Evolutionary conservation across 2,329 filamentous ascomycete genomes (phyloP), one percentile per base, ranked within the genome.

Genomic region (Huntiella moniliformis): DNA sequence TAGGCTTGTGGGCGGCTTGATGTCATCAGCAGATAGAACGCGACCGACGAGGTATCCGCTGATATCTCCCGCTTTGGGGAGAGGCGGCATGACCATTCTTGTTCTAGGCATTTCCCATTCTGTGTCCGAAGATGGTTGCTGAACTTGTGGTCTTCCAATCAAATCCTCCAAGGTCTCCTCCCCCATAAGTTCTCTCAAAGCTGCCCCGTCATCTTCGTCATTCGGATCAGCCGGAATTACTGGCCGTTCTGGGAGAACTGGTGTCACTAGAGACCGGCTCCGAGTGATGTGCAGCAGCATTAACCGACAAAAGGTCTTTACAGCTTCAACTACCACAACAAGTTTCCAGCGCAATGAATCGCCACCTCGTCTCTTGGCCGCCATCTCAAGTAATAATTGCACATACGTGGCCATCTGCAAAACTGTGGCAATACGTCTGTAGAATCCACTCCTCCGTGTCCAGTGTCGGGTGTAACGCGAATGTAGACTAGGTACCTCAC

Each of bases 371-470:
- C 88, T 73, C 62, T 93, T 92, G 22, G 87, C 87, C 22, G 82
- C 75, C 91, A 98, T 98, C 60, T 98, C 91, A 73, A 88, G 91
- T n/a, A 98, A 65, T 28, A 98, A 67, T 63, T 98, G 85, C 0
- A 87, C 94, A 58, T 96, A 96, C 54, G 91, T 82, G 18, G 95
- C 82, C 63, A 93, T 81, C 58, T 93, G 85, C 42, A 98, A 66
- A 4, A 86, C 67, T 52, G 87, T 71, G 36, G 88, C 87, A 46
- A 92, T 75, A 49, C 82, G 74, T 49, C 79, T 75, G 61, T 98
- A 98, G 7, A 84, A 68, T 4, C 71, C 67, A 55, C 70, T 76
- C 54, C 70, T 71, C 46, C 67, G 61, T 5, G 72, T 67, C 77
- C 77, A 82, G 60, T 75, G 77, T 47, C 71, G 70, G 8, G 77